Evolutionary conservation across 2,329 filamentous ascomycete species (phyloP).

Genomic region (Ceratocystis variospora): DNA sequence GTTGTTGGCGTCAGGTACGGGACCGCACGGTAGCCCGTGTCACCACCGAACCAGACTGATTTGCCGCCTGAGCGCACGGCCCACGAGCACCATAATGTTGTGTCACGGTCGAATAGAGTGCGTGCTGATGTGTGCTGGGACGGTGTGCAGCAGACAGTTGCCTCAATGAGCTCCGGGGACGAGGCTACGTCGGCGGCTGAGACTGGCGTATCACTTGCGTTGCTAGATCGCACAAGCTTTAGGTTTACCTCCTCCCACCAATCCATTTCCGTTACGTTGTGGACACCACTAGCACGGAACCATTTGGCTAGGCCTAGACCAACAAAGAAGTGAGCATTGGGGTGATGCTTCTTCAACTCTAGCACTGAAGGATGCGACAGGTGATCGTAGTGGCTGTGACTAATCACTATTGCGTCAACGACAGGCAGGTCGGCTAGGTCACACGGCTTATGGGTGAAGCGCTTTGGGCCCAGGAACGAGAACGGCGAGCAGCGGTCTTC

Average conservation of each 20-base stretch:
- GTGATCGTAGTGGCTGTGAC: slow-evolving; percentile 89
- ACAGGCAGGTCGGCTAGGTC: slow-evolving; percentile 61
- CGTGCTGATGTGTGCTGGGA: slow-evolving; percentile 71
- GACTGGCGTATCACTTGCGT: slow-evolving; percentile 20
- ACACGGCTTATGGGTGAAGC: slow-evolving; percentile 68
- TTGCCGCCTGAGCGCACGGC: slow-evolving; percentile 57
- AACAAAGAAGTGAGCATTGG: slow-evolving; percentile 75
- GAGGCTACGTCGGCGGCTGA: slow-evolving; percentile 22
- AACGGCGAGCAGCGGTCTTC: slow-evolving; percentile 75
- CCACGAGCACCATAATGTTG: slow-evolving; percentile 84
- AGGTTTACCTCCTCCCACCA: slow-evolving; percentile 85
- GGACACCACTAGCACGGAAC: slow-evolving; percentile 58
- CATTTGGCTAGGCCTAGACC: slow-evolving; percentile 70
- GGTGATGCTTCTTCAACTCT: slow-evolving; percentile 56
- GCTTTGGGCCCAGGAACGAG: slow-evolving; percentile 53
- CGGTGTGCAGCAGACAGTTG: slow-evolving; percentile 63
- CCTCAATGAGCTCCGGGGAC: slow-evolving; percentile 43
- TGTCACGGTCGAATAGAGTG: slow-evolving; percentile 51
- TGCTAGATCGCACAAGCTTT: slow-evolving; percentile 31
- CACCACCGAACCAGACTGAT: slow-evolving; percentile 78
- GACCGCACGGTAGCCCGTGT: slow-evolving; percentile 80
- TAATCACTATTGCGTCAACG: slow-evolving; percentile 67
- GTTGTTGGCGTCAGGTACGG: slow-evolving; percentile 43
- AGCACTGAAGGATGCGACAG: slow-evolving; percentile 63
- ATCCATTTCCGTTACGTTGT: slow-evolving; percentile 75